Percentiles rank a stretch among this genome's conserved stretches.
Conservation (phyloP, 768 basidiomycete genomes). For the Tephrocybe sp. region DNA sequence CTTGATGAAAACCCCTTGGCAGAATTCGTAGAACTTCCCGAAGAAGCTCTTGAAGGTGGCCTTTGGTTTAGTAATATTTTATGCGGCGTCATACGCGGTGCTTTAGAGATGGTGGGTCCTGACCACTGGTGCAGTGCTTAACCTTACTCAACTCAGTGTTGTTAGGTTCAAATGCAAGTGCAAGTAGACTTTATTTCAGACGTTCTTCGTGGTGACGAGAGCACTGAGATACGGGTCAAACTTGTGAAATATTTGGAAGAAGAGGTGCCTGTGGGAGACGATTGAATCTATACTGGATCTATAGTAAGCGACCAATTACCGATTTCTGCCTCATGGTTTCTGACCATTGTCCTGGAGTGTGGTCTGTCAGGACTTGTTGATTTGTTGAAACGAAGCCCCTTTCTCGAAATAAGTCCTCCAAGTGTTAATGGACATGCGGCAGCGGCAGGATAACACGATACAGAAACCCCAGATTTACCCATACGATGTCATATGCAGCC, state of each 20-base stretch:
- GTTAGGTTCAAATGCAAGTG: constrained; percentile 93
- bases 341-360: background rate
- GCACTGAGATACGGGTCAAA: constrained; percentile 89
- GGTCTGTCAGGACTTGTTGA: background rate
- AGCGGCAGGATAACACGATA: background rate
- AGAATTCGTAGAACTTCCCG: constrained; percentile 96
- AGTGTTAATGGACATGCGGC: constrained; percentile 3
- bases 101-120: constrained; percentile 87
- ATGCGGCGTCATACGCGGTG: constrained; percentile 90
- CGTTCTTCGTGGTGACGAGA: constrained; percentile 88
- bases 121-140: background rate
- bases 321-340: background rate
- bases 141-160: constrained; percentile 8
- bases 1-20: constrained; percentile 96
- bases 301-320: background rate
- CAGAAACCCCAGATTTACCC: background rate
- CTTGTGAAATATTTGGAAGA: constrained; percentile 93
- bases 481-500: background rate
- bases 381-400: background rate
- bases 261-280: constrained; percentile 91
- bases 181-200: constrained; percentile 88
- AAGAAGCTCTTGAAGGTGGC: constrained; percentile 88
- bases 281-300: constrained; percentile 40
- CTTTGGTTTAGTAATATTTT: constrained; percentile 97
- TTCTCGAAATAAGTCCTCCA: background rate